Percentiles rank a stretch among this genome's conserved stretches.
phyloP scores from a whole-genome alignment of 2,329 filamentous ascomycete species.

The Teratosphaeria gauchensis region DNA sequence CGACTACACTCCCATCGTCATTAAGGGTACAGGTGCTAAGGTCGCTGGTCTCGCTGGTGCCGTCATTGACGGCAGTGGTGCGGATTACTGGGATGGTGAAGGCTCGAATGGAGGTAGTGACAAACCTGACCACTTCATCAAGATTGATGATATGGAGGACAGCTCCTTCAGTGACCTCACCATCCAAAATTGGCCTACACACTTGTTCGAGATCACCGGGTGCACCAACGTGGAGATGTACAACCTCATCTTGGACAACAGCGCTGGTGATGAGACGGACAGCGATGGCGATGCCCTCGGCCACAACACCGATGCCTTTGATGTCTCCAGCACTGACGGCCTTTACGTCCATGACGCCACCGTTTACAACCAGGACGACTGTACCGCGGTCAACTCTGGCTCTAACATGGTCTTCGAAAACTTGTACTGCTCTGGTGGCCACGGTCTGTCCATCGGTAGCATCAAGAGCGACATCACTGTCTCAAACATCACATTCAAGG shows the following conservation, averaged over 20 bases:
- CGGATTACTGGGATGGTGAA: constrained; percentile 36
- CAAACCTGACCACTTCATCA: constrained; percentile 34
- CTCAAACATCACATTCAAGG: constrained; percentile 4
- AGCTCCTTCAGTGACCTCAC: constrained; percentile 30
- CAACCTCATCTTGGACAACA: constrained; percentile 32
- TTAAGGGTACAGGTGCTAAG: constrained; percentile 8
- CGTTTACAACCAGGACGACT: constrained; percentile 28
- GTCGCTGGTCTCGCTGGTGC: constrained; percentile 4
- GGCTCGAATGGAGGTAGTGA: constrained; percentile 38
- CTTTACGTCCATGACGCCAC: constrained; percentile 19
- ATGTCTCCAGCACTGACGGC: constrained; percentile 23
- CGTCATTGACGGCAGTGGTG: constrained; percentile 25
- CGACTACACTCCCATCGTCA: constrained; percentile 29
- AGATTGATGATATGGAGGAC: constrained; percentile 26
- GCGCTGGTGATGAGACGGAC: constrained; percentile 29
- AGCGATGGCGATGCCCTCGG: constrained; percentile 27
- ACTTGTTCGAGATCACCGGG: constrained; percentile 30
- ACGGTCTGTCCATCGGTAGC: constrained; percentile 16
- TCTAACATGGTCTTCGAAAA: constrained; percentile 16
- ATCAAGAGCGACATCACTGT: constrained; percentile 6
- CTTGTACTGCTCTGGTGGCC: constrained; percentile 16
- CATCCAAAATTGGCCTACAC: constrained; percentile 33
- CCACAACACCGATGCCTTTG: constrained; percentile 31
- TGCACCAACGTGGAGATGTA: constrained; percentile 27
- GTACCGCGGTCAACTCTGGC: constrained; percentile 2